Conservation (phyloP, 2,329 filamentous ascomycete species). For the Colletotrichum sp. region DNA sequence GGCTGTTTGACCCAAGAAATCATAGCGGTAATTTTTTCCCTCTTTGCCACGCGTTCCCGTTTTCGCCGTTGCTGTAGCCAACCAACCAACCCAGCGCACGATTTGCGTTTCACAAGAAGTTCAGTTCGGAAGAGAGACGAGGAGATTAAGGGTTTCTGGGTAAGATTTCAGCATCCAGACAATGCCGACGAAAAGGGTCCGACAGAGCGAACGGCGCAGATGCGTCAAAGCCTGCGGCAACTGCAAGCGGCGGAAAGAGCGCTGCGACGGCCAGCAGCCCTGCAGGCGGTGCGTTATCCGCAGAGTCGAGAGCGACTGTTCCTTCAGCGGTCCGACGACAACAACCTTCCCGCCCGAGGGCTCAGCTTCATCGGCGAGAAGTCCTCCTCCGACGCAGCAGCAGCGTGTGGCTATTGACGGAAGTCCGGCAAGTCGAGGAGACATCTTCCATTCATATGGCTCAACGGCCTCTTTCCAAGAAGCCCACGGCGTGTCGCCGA, state of each 20-base stretch:
- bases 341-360: background rate
- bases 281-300: conserved; percentile 30
- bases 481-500: background rate
- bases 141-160: background rate
- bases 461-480: background rate
- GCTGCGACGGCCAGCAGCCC: conserved; percentile 30
- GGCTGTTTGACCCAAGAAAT: background rate
- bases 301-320: conserved; percentile 25
- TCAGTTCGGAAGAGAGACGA: background rate
- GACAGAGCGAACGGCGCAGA: conserved; percentile 26
- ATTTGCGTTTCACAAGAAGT: background rate
- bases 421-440: background rate
- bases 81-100: background rate
- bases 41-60: background rate
- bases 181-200: conserved; percentile 27
- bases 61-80: background rate
- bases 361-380: background rate
- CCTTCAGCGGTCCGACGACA: conserved; percentile 11
- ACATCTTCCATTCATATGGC: background rate
- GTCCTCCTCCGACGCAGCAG: background rate
- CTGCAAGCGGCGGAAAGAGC: conserved; percentile 34
- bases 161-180: background rate
- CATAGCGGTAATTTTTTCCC: background rate
- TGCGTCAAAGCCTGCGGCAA: conserved; percentile 29
- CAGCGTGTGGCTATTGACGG: background rate